Base-by-base conservation (phyloP, 495 filamentous ascomycete species). In the Hypomontagnella monticulosa region DNA sequence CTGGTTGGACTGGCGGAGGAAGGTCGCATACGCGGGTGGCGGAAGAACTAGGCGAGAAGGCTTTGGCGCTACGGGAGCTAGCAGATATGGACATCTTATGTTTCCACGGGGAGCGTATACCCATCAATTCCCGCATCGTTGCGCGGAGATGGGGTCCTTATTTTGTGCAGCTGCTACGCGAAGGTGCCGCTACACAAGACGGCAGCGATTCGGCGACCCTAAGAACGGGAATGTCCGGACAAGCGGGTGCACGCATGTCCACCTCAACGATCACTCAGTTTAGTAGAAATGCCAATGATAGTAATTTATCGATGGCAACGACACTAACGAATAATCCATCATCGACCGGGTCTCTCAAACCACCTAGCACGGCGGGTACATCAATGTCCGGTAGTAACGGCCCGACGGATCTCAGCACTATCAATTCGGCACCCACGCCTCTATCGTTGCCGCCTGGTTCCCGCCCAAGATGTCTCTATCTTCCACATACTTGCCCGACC, bases 31-130 rank as follows among this genome's bases (percentile, higher is more conserved):
- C 88, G 12, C 78, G 80, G 4, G 88, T 90, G 8, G 92, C 95
- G 0, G 87, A 93, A 52, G 92, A 96, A 27, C 80, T 99, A 1
- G 95, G 95, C n/a, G 85, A 88, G 61, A 83, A 90, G 67, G 90
- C 92, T 0, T 81, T 97, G 41, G 84, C 81, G 9, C 77, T 96
- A 68, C 86, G 88, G 16, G 95, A 97, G 71, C 79, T 99, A 65
- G 86, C 93, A n/a, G 95, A 99, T 62, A 98, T 99, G 95, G 95
- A 98, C 70, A 88, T 99, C 37, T 79, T 98, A 19, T 92, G 93
- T 32, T 86, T 97, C 33, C 88, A 88, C 3, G 93, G 94, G 27
- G 95, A 98, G 72, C 86, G 92, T 2, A 91, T 98, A 60, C 92
- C 96, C 0, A 91, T 97, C 55, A 98, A 97, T 75, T 97, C 93